Evolutionary conservation across 2,329 filamentous ascomycete genomes (phyloP), one percentile per base, ranked within the genome.

Genomic region (Teratosphaeria gauchensis): DNA sequence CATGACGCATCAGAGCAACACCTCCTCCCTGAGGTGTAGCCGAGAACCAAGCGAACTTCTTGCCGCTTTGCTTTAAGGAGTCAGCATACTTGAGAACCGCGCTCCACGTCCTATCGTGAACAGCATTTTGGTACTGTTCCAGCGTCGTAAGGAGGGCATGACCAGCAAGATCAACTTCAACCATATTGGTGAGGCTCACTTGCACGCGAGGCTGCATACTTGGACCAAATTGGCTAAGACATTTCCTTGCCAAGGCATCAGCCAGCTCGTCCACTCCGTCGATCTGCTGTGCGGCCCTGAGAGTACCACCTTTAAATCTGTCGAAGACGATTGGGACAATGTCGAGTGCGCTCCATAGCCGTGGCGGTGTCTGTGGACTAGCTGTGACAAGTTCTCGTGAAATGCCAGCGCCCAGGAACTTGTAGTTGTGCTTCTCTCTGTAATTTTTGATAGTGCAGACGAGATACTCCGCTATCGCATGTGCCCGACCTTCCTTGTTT

Each of bases 21-120:
- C 89, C 88, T 55, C 89, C 89, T n/a, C 89, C 88, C 68, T 92
- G 88, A 1, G 88, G 88, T 1, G 88, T 92, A 57, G 84, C 84
- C 69, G 86, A 90, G 78, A 92, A 91, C 74, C 90, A 91, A 1
- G 87, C 88, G 65, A 91, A 79, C 69, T 84, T 87, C 60, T 82
- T 80, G 58, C 86, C 84, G 55, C 83, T 80, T 58, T 78, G 69
- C 63, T 85, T 86, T 54, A 91, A 77, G 31, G 83, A 80, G 38
- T 81, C 73, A 54, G 83, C 85, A 64, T 82, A 90, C 55, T 83
- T 77, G 67, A 85, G 75, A 48, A 85, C 83, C 1, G 85, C 78
- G 46, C 81, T 75, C 86, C 87, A 91, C 0, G 88, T 90, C 3
- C 76, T 74, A 1, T 74, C 65, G 19, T 78, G 75, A 55, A 88